Evolutionary conservation across 2,329 filamentous ascomycete genomes (phyloP).

Genomic region (Phialophora macrospora): DNA sequence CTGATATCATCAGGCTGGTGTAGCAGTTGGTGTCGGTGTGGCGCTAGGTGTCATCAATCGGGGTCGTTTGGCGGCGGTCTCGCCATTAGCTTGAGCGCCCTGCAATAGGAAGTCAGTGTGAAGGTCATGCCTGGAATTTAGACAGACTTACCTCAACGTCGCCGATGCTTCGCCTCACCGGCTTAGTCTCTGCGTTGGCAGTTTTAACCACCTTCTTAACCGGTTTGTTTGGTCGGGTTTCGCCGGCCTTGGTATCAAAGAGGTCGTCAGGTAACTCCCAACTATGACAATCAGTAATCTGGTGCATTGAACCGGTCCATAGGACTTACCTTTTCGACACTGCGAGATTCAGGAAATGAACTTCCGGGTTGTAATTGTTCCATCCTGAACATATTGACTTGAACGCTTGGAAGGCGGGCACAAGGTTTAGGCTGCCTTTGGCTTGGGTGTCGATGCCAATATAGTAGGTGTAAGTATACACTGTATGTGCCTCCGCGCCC

Average conservation of each 20-base stretch:
- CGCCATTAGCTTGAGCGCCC: slow-evolving; percentile 27
- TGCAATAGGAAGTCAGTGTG: slow-evolving; percentile 10
- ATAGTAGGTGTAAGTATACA: slow-evolving; percentile 93
- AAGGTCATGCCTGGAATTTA: neutral
- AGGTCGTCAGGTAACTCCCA: slow-evolving; percentile 88
- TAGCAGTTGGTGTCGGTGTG: slow-evolving; percentile 31
- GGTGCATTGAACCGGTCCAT: neutral
- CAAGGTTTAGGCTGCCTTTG: slow-evolving; percentile 58
- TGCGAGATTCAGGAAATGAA: slow-evolving; percentile 79
- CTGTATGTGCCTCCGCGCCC: slow-evolving; percentile 53
- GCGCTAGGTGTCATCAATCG: slow-evolving; percentile 28
- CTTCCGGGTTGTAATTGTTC: slow-evolving; percentile 73
- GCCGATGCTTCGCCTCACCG: slow-evolving; percentile 29
- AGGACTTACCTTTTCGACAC: slow-evolving; percentile 79
- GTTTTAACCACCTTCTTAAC: slow-evolving; percentile 54
- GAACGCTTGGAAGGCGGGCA: slow-evolving; percentile 83
- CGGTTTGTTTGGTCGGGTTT: slow-evolving; percentile 67
- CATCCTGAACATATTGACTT: slow-evolving; percentile 79
- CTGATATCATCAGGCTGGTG: slow-evolving; percentile 26
- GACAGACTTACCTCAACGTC: slow-evolving; percentile 30
- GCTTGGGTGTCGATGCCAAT: slow-evolving; percentile 66
- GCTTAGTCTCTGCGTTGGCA: slow-evolving; percentile 24
- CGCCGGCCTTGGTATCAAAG: slow-evolving; percentile 71
- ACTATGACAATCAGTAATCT: slow-evolving; percentile 54
- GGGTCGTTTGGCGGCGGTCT: slow-evolving; percentile 28